Evolutionary conservation across 768 basidiomycete genomes (phyloP).

Genomic region (Boletus rufocinnamomeus): DNA sequence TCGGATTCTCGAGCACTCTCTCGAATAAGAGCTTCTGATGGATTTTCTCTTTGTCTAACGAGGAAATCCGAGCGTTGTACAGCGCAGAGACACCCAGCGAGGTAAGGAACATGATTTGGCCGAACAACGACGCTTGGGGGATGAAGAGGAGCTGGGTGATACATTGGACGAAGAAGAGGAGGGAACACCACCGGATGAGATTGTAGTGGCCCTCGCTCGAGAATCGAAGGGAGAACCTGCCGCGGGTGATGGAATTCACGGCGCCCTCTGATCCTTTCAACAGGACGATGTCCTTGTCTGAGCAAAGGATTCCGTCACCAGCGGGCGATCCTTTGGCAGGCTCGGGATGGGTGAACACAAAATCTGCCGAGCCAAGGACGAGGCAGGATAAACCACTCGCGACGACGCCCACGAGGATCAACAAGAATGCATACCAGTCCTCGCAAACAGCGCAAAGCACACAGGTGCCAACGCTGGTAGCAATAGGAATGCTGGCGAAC

Average conservation of each 20-base stretch:
- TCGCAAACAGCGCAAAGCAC: constrained; percentile 17
- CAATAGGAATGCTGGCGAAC: constrained; percentile 23
- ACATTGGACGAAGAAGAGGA: constrained; percentile 26
- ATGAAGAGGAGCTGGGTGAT: constrained; percentile 33
- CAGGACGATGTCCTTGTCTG: constrained; percentile 23
- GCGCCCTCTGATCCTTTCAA: constrained; percentile 31
- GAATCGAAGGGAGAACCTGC: constrained; percentile 28
- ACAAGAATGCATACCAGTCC: constrained; percentile 31
- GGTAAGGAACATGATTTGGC: constrained; percentile 34
- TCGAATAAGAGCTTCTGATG: constrained; percentile 17
- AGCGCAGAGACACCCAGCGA: constrained; percentile 30
- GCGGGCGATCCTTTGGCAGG: constrained; percentile 29
- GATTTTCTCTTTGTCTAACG: constrained; percentile 34
- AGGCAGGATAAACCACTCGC: constrained; percentile 32
- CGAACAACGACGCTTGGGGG: constrained; percentile 30
- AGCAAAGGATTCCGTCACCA: constrained; percentile 33
- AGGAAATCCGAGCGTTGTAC: constrained; percentile 26
- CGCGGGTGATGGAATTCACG: constrained; percentile 34
- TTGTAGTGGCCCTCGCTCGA: constrained; percentile 9
- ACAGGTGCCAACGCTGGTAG: constrained; percentile 24
- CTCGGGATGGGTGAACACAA: constrained; percentile 24
- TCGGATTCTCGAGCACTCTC: constrained; percentile 14
- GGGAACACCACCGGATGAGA: constrained; percentile 24
- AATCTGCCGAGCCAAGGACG: constrained; percentile 26
- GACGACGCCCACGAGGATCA: constrained; percentile 36